Evolutionary conservation across 345 rosid genomes (phyloP).

Genomic region (Physaria fendleri): DNA sequence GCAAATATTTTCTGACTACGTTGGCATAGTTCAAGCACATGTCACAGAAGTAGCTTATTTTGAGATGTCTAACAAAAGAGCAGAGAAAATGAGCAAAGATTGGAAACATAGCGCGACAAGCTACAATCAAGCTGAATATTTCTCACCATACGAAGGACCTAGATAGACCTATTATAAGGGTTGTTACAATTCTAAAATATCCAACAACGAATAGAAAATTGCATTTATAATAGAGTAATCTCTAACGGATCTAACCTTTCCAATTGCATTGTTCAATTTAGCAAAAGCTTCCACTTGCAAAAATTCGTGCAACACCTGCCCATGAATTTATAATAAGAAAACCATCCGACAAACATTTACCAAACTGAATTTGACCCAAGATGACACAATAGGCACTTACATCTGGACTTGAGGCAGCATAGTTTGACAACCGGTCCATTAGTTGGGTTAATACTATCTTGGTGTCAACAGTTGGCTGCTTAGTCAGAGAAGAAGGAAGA

Average conservation of each 20-base stretch:
- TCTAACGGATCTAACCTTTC: slow-evolving; percentile 46
- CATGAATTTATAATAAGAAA: slow-evolving; percentile 4
- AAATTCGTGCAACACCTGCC: slow-evolving; percentile 68
- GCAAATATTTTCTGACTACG: background rate
- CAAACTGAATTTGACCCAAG: background rate
- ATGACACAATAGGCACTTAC: slow-evolving; percentile 35
- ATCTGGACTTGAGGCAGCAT: slow-evolving; percentile 75
- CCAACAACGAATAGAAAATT: slow-evolving; percentile 5
- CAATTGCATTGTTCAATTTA: slow-evolving; percentile 67
- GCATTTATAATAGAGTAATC: background rate
- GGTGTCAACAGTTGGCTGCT: slow-evolving; percentile 81
- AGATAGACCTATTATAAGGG: slow-evolving; percentile 2
- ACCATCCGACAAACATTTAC: background rate
- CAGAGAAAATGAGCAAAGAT: background rate
- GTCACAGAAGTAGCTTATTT: background rate
- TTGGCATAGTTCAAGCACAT: background rate
- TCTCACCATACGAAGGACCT: slow-evolving; percentile 14
- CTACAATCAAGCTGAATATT: background rate
- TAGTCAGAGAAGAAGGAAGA: slow-evolving; percentile 14
- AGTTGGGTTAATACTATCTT: slow-evolving; percentile 74
- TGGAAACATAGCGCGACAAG: background rate
- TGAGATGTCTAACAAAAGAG: background rate
- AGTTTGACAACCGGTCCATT: slow-evolving; percentile 91
- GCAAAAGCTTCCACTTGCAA: slow-evolving; percentile 91
- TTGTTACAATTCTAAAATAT: background rate